Percentiles rank a stretch among this genome's conserved stretches.
Conservation (phyloP, 2,329 filamentous ascomycete species). For the Hypoxylon sp. region DNA sequence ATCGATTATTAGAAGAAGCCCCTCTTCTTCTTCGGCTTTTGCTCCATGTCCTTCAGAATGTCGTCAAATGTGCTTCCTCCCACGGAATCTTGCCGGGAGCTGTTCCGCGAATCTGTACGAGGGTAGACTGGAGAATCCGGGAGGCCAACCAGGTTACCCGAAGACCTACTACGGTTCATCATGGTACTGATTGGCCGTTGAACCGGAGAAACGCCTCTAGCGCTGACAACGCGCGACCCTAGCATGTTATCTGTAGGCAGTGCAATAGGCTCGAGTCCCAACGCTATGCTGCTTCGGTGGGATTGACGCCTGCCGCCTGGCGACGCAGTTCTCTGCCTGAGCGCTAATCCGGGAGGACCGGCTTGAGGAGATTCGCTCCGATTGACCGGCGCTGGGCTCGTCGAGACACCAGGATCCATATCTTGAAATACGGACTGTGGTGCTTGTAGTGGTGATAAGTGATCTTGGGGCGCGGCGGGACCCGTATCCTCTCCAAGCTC, state of each 20-base stretch:
- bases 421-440: constrained; percentile 54
- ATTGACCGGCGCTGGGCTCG: constrained; percentile 45
- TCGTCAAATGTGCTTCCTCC: constrained; percentile 56
- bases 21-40: constrained; percentile 56
- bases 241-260: constrained; percentile 44
- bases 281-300: constrained; percentile 54
- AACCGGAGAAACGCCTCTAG: constrained; percentile 46
- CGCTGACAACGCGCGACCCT: constrained; percentile 49
- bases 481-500: constrained; percentile 49
- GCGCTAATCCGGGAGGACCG: constrained; percentile 49
- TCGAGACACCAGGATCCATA: constrained; percentile 47
- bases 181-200: constrained; percentile 48
- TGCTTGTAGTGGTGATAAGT: constrained; percentile 50
- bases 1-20: constrained; percentile 50
- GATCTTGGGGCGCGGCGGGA: constrained; percentile 45
- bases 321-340: constrained; percentile 49
- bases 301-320: constrained; percentile 47
- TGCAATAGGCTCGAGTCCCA: constrained; percentile 54
- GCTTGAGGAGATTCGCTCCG: constrained; percentile 52
- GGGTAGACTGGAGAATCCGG: constrained; percentile 42
- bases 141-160: constrained; percentile 51
- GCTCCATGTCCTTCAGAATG: constrained; percentile 54
- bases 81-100: constrained; percentile 49
- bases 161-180: constrained; percentile 53
- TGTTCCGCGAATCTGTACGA: constrained; percentile 39